Evolutionary conservation across 345 rosid genomes (phyloP), one percentile per base, ranked within the genome.

Genomic region (Theobroma cacao): DNA sequence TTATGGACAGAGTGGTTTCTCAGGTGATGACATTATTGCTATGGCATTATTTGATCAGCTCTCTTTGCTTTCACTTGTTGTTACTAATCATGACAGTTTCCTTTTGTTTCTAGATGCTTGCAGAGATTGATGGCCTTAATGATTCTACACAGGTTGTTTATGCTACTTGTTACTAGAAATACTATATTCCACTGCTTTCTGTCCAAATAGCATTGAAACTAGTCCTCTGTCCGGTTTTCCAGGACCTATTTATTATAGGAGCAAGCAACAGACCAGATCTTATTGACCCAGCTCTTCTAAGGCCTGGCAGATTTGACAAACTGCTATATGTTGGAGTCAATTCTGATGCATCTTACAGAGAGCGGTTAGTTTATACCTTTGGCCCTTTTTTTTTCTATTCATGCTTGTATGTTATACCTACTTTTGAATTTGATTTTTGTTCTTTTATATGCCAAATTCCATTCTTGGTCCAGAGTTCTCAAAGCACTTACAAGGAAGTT

Each of bases 221-320:
- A 71, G n/a, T 48, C 56, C 76, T 80, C 30, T 53, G 30, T 38
- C 38, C 75, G 77, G 48, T 80, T 65, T 45, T 72, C 5, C 75
- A 91, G 92, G 99, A 96, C 81, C 82, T 96, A 78, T 96, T 96
- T 84, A 91, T 96, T 48, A 96, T 96, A 79, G 99, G 97, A 64
- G 99, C 99, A 66, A 96, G 98, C 89, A 96, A 94, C 82, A 87
- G 98, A 80, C 99, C 99, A 43, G 98, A 92, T 87, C 94, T 96
- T 53, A 92, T 96, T 76, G 99, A 96, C 80, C 89, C 98, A 38
- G 97, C 99, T n/a, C 98, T 94, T 78, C 86, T 96, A 75, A 89
- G 98, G 76, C 97, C 99, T 77, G 99, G 97, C 56, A 92, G 99
- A 75, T 94, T 96, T 63, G 99, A 96, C 85, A 96, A 94, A 83